phyloP scores from a whole-genome alignment of 768 basidiomycete genomes.

The Mycena metata region DNA sequence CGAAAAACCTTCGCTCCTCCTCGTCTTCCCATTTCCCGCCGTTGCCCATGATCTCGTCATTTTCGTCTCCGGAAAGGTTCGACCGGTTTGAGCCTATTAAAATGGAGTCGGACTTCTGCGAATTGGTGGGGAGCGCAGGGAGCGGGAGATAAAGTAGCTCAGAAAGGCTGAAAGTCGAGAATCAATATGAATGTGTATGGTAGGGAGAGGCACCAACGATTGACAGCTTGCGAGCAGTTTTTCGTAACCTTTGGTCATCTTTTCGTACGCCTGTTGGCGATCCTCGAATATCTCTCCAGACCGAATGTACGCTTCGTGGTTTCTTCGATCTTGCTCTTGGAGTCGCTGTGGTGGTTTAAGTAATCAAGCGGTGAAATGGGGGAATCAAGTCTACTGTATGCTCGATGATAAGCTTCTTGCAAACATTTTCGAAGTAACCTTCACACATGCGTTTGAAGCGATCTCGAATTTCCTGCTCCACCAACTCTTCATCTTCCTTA shows the following conservation, averaged over 20 bases:
- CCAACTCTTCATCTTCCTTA: conserved; percentile 77
- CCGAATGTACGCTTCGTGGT: conserved; percentile 99
- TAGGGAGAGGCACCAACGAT: conserved; percentile 62
- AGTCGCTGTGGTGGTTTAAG: conserved; percentile 69
- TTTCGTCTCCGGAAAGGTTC: conserved; percentile 60
- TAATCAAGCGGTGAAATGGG: background rate
- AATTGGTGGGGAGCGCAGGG: conserved; percentile 85
- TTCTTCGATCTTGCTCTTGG: conserved; percentile 96
- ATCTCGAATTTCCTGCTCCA: conserved; percentile 88
- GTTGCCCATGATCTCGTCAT: conserved; percentile 66
- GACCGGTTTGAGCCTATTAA: conserved; percentile 70
- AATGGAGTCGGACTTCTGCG: conserved; percentile 87
- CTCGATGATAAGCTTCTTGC: conserved; percentile 92
- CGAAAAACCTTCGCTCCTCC: conserved; percentile 94
- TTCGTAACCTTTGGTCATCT: conserved; percentile 97
- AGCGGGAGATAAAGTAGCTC: conserved; percentile 89
- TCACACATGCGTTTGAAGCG: conserved; percentile 94
- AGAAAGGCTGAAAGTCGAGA: conserved; percentile 71
- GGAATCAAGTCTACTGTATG: conserved; percentile 74
- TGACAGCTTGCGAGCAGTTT: conserved; percentile 91
- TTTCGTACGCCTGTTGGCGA: conserved; percentile 98
- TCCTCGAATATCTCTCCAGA: conserved; percentile 99
- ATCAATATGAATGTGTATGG: conserved; percentile 32
- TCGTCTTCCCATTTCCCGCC: conserved; percentile 99
- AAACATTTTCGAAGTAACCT: conserved; percentile 91